Percentiles rank a stretch among this genome's conserved stretches.
phyloP scores from a whole-genome alignment of 768 basidiomycete genomes.

The Hydnomerulius pinastri region DNA sequence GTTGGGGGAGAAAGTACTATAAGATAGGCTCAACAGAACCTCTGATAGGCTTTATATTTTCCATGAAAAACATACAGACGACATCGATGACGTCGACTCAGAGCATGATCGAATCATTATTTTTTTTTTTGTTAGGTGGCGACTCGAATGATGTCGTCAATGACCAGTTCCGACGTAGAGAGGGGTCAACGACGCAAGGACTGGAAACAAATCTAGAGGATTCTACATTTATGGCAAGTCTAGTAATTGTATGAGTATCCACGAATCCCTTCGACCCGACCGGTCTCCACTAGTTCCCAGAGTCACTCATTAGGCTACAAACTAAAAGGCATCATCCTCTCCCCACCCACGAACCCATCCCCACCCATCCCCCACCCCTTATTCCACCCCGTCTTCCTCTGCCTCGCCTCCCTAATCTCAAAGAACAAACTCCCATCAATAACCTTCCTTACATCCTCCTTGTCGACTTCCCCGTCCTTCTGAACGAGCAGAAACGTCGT shows the following conservation, averaged over 20 bases:
- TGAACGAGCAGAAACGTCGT: slow-evolving; percentile 43
- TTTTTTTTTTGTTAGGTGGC: no score
- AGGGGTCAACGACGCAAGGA: no score
- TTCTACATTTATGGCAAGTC: slow-evolving; percentile 2
- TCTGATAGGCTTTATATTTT: background rate
- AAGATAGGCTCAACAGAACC: no score
- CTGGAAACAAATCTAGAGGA: background rate
- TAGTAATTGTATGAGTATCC: background rate
- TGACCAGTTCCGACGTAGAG: background rate
- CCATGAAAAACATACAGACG: no score
- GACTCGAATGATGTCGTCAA: no score
- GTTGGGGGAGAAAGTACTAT: background rate
- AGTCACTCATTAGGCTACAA: no score
- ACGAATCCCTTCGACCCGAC: background rate
- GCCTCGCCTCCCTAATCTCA: slow-evolving; percentile 30
- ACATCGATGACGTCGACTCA: slow-evolving; percentile 3
- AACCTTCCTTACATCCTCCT: slow-evolving; percentile 43
- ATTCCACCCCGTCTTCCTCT: slow-evolving; percentile 23
- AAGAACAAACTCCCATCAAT: slow-evolving; percentile 44
- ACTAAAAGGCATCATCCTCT: slow-evolving; percentile 31
- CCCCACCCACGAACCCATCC: slow-evolving; percentile 32
- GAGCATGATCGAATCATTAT: no score
- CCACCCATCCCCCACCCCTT: slow-evolving; percentile 33
- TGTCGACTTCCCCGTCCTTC: slow-evolving; percentile 38
- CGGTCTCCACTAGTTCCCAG: slow-evolving; percentile 2